phyloP scores from a whole-genome alignment of 2,329 filamentous ascomycete species.

The Fusarium sp. region DNA sequence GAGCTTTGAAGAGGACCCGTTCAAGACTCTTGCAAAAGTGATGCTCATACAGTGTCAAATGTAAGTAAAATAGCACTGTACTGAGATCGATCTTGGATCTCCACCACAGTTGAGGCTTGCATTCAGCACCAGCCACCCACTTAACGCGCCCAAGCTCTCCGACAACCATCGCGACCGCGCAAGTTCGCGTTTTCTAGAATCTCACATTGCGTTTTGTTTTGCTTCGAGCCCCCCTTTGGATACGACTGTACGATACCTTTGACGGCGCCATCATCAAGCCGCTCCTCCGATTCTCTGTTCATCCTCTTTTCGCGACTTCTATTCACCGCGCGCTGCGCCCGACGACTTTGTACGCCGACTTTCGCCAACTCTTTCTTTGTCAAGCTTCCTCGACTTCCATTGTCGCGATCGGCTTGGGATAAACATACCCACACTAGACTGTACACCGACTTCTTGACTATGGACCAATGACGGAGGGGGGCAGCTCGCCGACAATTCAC shows the following conservation, averaged over 20 bases:
- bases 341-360: background rate
- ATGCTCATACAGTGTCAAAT: constrained; percentile 20
- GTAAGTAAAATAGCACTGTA: constrained; percentile 20
- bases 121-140: constrained; percentile 42
- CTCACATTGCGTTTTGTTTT: constrained; percentile 33
- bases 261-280: constrained; percentile 7
- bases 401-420: constrained; percentile 11
- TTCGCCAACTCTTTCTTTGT: background rate
- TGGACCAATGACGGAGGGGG: constrained; percentile 50
- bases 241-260: constrained; percentile 7
- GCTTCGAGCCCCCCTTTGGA: constrained; percentile 22
- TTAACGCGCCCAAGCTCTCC: constrained; percentile 40
- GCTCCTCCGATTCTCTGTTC: background rate
- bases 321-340: background rate
- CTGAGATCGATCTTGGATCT: background rate
- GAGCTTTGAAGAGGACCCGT: background rate
- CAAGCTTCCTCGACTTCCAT: background rate
- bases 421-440: constrained; percentile 16
- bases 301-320: background rate
- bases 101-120: constrained; percentile 8
- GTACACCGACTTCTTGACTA: constrained; percentile 40
- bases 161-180: constrained; percentile 40
- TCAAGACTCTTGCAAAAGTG: constrained; percentile 1
- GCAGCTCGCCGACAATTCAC: constrained; percentile 46
- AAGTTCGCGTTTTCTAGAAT: constrained; percentile 35